Evolutionary conservation across 2,329 filamentous ascomycete genomes (phyloP).

Genomic region (Teratosphaeria nubilosa): DNA sequence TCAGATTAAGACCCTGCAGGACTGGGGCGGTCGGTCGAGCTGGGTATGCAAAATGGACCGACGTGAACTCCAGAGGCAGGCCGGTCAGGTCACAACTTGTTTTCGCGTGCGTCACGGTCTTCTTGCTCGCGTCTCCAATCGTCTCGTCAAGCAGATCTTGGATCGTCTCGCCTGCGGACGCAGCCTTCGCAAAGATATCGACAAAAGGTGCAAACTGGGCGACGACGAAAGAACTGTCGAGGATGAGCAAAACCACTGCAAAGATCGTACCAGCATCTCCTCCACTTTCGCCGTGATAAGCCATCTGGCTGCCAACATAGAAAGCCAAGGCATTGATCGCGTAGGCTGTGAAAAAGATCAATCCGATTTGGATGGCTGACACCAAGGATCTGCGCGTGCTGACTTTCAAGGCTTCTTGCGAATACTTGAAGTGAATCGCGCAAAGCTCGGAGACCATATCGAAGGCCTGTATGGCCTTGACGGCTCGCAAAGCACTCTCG

Average conservation of each 20-base stretch:
- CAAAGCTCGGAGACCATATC: conserved; percentile 32
- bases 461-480: conserved; percentile 41
- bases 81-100: conserved; percentile 7
- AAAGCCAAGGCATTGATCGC: conserved; percentile 38
- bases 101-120: conserved; percentile 14
- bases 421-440: conserved; percentile 26
- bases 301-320: conserved; percentile 31
- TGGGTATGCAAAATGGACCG: conserved; percentile 36
- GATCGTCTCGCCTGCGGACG: conserved; percentile 40
- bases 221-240: conserved; percentile 54
- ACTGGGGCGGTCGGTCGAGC: conserved; percentile 32
- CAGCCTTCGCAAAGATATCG: conserved; percentile 44
- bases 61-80: conserved; percentile 25
- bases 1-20: conserved; percentile 28
- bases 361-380: conserved; percentile 32
- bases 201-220: conserved; percentile 54
- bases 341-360: conserved; percentile 37
- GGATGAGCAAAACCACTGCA: conserved; percentile 54
- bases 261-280: conserved; percentile 44
- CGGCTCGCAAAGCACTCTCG: conserved; percentile 36
- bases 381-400: conserved; percentile 32
- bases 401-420: conserved; percentile 25
- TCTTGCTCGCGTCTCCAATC: not conserved
- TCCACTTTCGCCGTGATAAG: conserved; percentile 15
- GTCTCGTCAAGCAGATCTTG: conserved; percentile 32